These are phyloP conservation scores for Solanum peruvianum DNA, from an alignment of 257 asterid genomes.

Conservation along the genomic window DNA sequence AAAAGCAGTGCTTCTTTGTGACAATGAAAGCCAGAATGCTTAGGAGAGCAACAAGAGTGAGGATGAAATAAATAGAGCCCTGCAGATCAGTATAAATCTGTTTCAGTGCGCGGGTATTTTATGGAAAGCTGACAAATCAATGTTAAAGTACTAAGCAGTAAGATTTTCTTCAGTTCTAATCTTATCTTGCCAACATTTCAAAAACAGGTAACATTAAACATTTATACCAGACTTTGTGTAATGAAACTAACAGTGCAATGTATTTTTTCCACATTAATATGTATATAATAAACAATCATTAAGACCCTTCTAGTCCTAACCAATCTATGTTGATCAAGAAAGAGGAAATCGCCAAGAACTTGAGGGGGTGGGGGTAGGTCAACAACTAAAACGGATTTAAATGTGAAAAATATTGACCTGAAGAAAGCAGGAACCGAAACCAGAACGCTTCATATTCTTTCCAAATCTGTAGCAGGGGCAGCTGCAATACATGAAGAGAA, in stretches of 20 bases:
- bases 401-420: slow-evolving; percentile 44
- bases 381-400: not conserved
- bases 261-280: not conserved
- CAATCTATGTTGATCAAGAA: not conserved
- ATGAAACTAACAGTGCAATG: not conserved
- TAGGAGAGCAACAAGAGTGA: slow-evolving; percentile 31
- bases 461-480: slow-evolving; percentile 95
- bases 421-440: slow-evolving; percentile 75
- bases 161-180: not conserved
- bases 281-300: not conserved
- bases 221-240: not conserved
- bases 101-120: not conserved
- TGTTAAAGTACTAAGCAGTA: not conserved
- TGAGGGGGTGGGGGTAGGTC: not conserved
- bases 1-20: slow-evolving; percentile 40
- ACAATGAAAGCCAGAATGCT: slow-evolving; percentile 46
- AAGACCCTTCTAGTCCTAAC: not conserved
- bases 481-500: slow-evolving; percentile 40
- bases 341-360: not conserved
- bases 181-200: not conserved
- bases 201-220: not conserved
- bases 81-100: slow-evolving; percentile 26
- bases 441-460: slow-evolving; percentile 92
- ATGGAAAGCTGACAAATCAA: not conserved
- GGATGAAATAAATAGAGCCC: slow-evolving; percentile 50